phyloP scores from a whole-genome alignment of 2,329 filamentous ascomycete genomes.

The Camillea tinctor region DNA sequence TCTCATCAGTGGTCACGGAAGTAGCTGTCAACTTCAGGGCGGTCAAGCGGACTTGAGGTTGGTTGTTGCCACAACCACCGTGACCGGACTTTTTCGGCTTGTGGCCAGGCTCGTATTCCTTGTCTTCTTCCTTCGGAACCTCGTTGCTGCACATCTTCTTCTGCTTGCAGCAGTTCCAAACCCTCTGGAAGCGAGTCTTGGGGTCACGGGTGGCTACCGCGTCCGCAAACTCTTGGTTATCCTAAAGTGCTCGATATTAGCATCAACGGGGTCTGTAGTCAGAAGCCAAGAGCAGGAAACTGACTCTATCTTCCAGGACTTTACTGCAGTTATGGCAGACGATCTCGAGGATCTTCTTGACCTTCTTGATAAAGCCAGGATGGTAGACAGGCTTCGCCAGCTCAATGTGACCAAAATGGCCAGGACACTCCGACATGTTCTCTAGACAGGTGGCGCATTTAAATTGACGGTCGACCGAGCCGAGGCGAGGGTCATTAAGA shows the following conservation, averaged over 20 bases:
- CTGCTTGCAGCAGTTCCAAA: slow-evolving; percentile 90
- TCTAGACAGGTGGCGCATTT: slow-evolving; percentile 96
- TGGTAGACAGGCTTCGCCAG: slow-evolving; percentile 96
- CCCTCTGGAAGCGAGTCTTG: slow-evolving; percentile 88
- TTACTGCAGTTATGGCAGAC: slow-evolving; percentile 99
- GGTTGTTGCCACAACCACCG: slow-evolving; percentile 88
- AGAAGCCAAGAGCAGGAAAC: slow-evolving; percentile 64
- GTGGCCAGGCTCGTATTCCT: slow-evolving; percentile 60
- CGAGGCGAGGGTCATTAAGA: slow-evolving; percentile 92
- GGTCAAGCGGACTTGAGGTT: slow-evolving; percentile 84
- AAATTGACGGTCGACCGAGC: slow-evolving; percentile 93
- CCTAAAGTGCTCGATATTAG: slow-evolving; percentile 65
- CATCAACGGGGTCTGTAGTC: slow-evolving; percentile 52
- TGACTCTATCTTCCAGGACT: slow-evolving; percentile 96
- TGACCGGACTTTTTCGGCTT: slow-evolving; percentile 63
- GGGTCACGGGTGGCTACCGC: slow-evolving; percentile 85
- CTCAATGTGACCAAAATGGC: slow-evolving; percentile 98
- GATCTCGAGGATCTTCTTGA: slow-evolving; percentile 98
- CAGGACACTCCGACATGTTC: slow-evolving; percentile 92
- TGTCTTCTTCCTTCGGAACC: slow-evolving; percentile 66
- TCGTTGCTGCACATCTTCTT: slow-evolving; percentile 84
- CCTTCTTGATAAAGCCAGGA: slow-evolving; percentile 93
- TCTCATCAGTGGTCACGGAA: slow-evolving; percentile 75
- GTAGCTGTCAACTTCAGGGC: slow-evolving; percentile 78
- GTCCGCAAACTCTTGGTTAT: slow-evolving; percentile 77